A percentile compares a stretch with the other conserved stretches of the same genome.
These are phyloP conservation scores for Stentor roeselii DNA, from an alignment of 73 alveolate species.

Conservation along the genomic window DNA sequence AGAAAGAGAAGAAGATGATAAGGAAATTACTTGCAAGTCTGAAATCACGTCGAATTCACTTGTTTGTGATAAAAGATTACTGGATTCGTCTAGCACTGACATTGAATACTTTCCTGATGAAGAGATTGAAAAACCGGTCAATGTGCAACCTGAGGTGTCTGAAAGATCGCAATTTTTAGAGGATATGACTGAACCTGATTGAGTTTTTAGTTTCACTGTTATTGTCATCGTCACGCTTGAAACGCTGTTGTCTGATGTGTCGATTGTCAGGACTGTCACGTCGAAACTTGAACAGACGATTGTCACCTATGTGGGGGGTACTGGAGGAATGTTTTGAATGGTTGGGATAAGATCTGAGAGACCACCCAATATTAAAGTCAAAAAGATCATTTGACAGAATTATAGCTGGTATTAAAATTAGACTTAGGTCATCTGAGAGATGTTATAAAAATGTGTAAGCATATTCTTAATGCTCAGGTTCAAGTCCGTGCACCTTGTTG, in stretches of 20 bases:
- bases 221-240: not conserved
- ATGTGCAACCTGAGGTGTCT: not conserved
- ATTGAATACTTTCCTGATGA: not conserved
- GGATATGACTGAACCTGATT: not conserved
- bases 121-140: not conserved
- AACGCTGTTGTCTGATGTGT: not conserved
- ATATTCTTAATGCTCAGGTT: constrained; percentile 87
- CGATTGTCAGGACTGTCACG: not conserved
- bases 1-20: not conserved
- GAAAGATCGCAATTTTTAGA: not conserved
- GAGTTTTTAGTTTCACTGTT: not conserved
- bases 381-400: too few relatives aligned
- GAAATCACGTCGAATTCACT: not conserved
- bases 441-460: constrained; percentile 91
- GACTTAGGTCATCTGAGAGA: too few relatives aligned
- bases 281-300: not conserved
- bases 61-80: not conserved
- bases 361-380: not conserved
- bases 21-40: not conserved
- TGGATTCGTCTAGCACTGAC: not conserved
- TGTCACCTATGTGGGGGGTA: not conserved
- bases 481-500: constrained; percentile 84
- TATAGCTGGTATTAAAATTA: too few relatives aligned
- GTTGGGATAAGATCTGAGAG: not conserved
- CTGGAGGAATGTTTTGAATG: not conserved